Conservation (phyloP, 176 grass and related monocot species). For the Raddia guianensis region DNA sequence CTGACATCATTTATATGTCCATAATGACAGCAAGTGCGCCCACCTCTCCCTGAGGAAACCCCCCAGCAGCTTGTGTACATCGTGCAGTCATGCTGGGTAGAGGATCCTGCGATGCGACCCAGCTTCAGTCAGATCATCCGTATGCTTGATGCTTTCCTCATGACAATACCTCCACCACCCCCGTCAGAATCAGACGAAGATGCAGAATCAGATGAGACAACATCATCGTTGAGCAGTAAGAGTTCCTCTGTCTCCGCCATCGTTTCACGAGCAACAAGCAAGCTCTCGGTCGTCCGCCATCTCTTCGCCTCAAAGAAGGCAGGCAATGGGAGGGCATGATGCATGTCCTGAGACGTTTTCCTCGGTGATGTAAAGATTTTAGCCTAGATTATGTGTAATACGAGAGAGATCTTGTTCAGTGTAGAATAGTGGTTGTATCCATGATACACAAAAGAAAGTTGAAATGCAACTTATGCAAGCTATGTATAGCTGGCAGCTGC, state of each 20-base stretch:
- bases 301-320: constrained; percentile 89
- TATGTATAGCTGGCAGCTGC: constrained; percentile 47
- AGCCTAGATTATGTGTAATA: constrained; percentile 58
- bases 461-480: constrained; percentile 47
- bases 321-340: constrained; percentile 68
- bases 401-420: constrained; percentile 50
- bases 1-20: constrained; percentile 4
- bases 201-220: constrained; percentile 38
- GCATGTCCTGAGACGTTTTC: constrained; percentile 47
- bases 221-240: constrained; percentile 50
- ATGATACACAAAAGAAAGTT: constrained; percentile 48
- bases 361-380: constrained; percentile 57
- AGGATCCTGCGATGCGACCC: constrained; percentile 84
- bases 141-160: constrained; percentile 87
- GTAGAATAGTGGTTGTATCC: constrained; percentile 52
- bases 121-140: constrained; percentile 94
- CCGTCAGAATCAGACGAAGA: constrained; percentile 40
- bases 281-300: constrained; percentile 91
- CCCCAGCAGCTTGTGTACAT: constrained; percentile 82
- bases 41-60: constrained; percentile 67
- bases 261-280: constrained; percentile 70
- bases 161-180: constrained; percentile 50
- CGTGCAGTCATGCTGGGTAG: constrained; percentile 91
- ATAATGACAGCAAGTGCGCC: constrained; percentile 78
- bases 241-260: constrained; percentile 66